Evolutionary conservation across 1,139 yeast species (phyloP).

Genomic region (Nakaseomyces glabratus): DNA sequence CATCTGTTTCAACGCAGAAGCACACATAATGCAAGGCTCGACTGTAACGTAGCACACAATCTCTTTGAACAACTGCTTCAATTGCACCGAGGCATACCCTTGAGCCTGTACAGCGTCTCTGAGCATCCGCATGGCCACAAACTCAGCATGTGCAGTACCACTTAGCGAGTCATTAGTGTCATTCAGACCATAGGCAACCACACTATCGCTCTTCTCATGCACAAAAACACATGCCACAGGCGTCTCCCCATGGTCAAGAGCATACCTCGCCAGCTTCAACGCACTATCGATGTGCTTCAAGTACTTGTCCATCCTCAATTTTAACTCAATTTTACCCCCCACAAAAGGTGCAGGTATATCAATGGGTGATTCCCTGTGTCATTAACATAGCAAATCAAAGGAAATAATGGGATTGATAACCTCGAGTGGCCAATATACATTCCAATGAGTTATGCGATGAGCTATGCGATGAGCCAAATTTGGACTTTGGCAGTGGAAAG

Average conservation of each 20-base stretch:
- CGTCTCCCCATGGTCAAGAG: conserved; percentile 52
- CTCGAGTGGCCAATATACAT: too few relatives aligned
- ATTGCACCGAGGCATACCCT: conserved; percentile 12
- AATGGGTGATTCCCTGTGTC: too few relatives aligned
- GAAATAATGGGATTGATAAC: too few relatives aligned
- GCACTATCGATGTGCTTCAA: conserved; percentile 42
- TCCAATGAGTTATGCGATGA: too few relatives aligned
- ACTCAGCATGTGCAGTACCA: conserved; percentile 91
- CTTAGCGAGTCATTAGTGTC: conserved; percentile 78
- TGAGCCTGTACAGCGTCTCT: conserved; percentile 25
- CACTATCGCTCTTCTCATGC: conserved; percentile 33
- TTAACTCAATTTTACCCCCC: too few relatives aligned
- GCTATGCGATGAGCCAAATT: too few relatives aligned
- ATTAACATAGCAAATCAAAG: too few relatives aligned
- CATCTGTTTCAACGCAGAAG: conserved; percentile 77
- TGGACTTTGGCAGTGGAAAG: too few relatives aligned
- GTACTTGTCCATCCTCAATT: conserved; percentile 12
- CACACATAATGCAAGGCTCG: conserved; percentile 99
- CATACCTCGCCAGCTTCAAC: conserved; percentile 44
- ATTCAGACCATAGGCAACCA: conserved; percentile 76
- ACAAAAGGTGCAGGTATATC: too few relatives aligned
- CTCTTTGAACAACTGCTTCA: conserved; percentile 36
- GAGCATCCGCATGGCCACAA: conserved; percentile 61
- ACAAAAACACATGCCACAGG: conserved; percentile 69
- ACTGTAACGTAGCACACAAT: conserved; percentile 80